phyloP scores from a whole-genome alignment of 176 grass and related monocot genomes.

The Oryza australiensis region DNA sequence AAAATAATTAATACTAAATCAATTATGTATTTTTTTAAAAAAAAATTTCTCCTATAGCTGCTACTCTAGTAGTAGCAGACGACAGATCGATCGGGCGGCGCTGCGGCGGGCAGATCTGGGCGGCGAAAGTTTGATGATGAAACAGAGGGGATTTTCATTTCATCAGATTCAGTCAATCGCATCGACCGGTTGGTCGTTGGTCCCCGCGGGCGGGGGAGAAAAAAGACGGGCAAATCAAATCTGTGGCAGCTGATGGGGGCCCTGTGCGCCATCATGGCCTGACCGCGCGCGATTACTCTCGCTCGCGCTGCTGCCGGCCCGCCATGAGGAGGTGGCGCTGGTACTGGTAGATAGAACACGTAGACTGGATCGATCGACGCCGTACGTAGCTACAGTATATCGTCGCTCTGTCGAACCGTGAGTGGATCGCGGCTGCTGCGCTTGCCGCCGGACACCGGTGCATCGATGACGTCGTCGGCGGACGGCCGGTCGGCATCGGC shows the following conservation, averaged over 20 bases:
- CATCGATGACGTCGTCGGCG: no score
- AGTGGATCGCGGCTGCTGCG: no score
- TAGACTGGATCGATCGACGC: no score
- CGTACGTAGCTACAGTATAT: background rate
- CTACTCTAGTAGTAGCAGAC: no score
- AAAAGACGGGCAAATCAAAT: background rate
- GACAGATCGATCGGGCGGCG: constrained; percentile 22
- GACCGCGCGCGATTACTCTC: background rate
- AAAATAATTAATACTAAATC: no score
- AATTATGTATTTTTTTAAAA: no score
- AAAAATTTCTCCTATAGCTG: no score
- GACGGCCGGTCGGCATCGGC: no score
- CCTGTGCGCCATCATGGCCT: constrained; percentile 1
- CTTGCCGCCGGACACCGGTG: no score
- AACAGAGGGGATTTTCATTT: constrained; percentile 8
- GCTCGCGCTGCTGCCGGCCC: background rate
- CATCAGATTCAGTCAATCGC: constrained; percentile 36
- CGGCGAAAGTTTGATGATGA: background rate
- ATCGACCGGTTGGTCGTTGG: constrained; percentile 6
- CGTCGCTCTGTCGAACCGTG: background rate
- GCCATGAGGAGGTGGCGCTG: background rate
- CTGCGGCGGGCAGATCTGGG: background rate
- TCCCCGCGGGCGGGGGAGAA: background rate
- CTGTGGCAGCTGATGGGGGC: background rate
- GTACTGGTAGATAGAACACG: no score